Evolutionary conservation across 2,329 filamentous ascomycete genomes (phyloP), one percentile per base, ranked within the genome.

Genomic region (Ophiostoma montium): DNA sequence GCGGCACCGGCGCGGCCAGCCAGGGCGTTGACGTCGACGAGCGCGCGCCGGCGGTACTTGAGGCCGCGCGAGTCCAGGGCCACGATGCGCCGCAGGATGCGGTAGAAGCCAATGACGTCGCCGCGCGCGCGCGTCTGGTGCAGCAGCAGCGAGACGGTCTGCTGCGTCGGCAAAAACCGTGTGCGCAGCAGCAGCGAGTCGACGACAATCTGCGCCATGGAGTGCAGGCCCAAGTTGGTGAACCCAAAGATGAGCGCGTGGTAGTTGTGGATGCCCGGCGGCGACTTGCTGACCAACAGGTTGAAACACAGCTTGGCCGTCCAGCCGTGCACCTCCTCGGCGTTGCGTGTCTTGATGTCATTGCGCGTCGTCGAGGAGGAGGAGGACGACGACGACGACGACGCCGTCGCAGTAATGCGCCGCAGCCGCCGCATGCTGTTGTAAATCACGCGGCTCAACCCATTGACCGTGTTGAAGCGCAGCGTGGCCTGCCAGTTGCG

Each of bases 221-320:
- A 63, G 49, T 71, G 66, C 47, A 71, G 65, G 27, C 70, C 66
- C 5, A 71, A 60, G 31, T 69, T 67, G 47, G 74, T 70, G 46
- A 90, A 78, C n/a, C 76, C 75, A n/a, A 75, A 61, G 3, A 90
- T 72, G 23, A 92, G 69, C 12, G 73, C 71, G 58, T 88, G 88
- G 65, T 80, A 86, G 3, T 80, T 86, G 54, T 78, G 70, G 33
- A 84, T 72, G 53, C 76, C 76, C 0, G 84, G 82, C 0, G 78
- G 74, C 16, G 75, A 67, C 2, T 71, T 61, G 2, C 76, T 78
- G 3, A 77, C 66, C 15, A 86, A 69, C 3, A 92, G 65, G 58
- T 86, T 86, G 62, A 81, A 80, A 61, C 74, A 78, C 47, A 79
- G 67, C 57, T 69, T 70, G n/a, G 47, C 49, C 8, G 55, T 51